Base-by-base conservation (phyloP, 2,329 filamentous ascomycete genomes). In the Sphaerulina vaccinii region DNA sequence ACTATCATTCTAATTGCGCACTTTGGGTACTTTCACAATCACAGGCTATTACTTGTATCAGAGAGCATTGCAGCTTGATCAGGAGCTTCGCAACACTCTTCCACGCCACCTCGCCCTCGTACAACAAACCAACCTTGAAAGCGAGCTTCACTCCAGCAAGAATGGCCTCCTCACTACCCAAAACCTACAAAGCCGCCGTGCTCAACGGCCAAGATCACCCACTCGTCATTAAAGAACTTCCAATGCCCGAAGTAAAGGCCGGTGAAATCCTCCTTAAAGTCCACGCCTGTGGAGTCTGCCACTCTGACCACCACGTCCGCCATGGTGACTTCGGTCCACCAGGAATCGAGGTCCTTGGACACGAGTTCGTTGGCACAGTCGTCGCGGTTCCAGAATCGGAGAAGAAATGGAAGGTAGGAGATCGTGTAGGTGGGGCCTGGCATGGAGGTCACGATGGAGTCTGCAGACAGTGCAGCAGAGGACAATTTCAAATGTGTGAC, bases 201-300 rank as follows among this genome's bases (percentile, higher is more conserved):
- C 72, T 88, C 59, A 76, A 79, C 49, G 73, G 76, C 51, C 66
- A 71, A 21, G 75, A 77, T 51, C 71, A 69, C 2, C 77, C 81
- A 0, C 74, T 86, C 57, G 70, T 70, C 2, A 71, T 90, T 56
- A 78, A 82, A 57, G 79, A 88, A 2, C 63, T 85, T 3, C 73
- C 78, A 15, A 74, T 90, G 35, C 74, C 78, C 52, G 65, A 73
- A 27, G 85, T 85, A 1, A 70, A 75, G 5, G 65, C 74, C 0
- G 77, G 79, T 15, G 75, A 88, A 62, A 72, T 90, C 2, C 78
- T 90, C 21, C 77, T 88, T 68, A 89, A 89, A 67, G 79, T 88
- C 2, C 73, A 83, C 7, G 86, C 86, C 5, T 88, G 83, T 60
- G 87, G 87, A 37, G 79, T 91, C 42, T 90, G 87, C 68, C 84